Conservation (phyloP, 2,329 filamentous ascomycete species). For the Apiospora pterosperma region DNA sequence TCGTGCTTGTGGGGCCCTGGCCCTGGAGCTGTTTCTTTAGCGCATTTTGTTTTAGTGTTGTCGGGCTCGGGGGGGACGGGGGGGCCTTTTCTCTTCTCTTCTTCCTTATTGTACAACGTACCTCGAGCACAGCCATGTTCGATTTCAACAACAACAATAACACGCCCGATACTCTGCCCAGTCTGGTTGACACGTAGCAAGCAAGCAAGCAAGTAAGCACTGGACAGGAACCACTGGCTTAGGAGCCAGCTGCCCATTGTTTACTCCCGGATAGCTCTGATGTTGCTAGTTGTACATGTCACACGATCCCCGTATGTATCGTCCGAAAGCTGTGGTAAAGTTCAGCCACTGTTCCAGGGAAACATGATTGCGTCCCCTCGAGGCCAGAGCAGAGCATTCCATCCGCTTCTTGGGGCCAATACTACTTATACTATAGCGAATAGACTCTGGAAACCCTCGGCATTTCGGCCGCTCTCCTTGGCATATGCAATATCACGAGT, state of each 20-base stretch:
- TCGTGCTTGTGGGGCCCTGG: neutral
- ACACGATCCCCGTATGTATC: conserved; percentile 1
- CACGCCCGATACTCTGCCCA: neutral
- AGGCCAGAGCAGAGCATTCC: neutral
- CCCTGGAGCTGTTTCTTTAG: neutral
- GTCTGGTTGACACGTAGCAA: neutral
- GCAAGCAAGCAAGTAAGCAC: no score
- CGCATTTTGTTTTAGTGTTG: neutral
- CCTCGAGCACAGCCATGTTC: neutral
- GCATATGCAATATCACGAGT: neutral
- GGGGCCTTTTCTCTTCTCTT: neutral
- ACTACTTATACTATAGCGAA: neutral
- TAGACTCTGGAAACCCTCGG: neutral
- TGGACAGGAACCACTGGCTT: neutral
- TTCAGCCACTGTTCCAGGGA: neutral
- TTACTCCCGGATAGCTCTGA: neutral
- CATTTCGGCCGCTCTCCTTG: neutral
- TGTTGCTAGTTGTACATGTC: neutral
- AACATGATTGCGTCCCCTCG: neutral
- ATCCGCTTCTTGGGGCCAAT: neutral
- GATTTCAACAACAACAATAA: neutral
- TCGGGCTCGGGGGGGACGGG: neutral
- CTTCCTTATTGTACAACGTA: no score
- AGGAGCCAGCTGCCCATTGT: neutral
- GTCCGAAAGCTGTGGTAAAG: neutral